These are phyloP conservation scores for Datura wrightii DNA, from an alignment of 257 asterid genomes.

Conservation along the genomic window DNA sequence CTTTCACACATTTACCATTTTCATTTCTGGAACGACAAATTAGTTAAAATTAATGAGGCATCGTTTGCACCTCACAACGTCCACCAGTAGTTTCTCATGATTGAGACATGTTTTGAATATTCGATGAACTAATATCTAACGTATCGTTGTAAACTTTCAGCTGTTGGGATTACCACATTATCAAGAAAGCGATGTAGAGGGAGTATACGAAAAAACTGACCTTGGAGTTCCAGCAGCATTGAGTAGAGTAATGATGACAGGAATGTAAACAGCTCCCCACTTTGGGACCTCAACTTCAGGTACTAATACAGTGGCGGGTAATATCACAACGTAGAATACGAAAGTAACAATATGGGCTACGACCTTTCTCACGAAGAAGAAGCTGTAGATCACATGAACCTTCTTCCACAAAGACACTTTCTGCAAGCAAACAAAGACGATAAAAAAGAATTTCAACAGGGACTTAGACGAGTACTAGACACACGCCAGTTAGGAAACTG, in stretches of 20 bases:
- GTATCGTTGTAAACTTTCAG: not conserved
- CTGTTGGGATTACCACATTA: not conserved
- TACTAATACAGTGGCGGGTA: constrained; percentile 86
- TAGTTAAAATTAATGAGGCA: not conserved
- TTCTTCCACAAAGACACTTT: constrained; percentile 88
- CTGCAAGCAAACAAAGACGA: constrained; percentile 48
- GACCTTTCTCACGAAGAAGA: constrained; percentile 90
- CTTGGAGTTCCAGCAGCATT: constrained; percentile 94
- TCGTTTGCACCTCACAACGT: not conserved
- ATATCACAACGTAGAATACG: constrained; percentile 69
- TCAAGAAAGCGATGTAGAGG: not conserved
- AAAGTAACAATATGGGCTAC: constrained; percentile 88
- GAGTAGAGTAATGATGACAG: constrained; percentile 74
- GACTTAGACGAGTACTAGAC: not conserved
- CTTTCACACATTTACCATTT: not conserved
- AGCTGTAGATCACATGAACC: constrained; percentile 87
- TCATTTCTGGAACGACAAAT: not conserved
- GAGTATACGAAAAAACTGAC: constrained; percentile 36
- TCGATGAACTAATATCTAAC: not conserved
- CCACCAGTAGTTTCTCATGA: not conserved
- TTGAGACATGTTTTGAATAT: not conserved
- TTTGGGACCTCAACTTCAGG: constrained; percentile 86
- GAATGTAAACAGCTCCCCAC: constrained; percentile 95
- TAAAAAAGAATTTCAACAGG: not conserved
- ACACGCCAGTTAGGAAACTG: not conserved